These are phyloP conservation scores for Melanomma pulvis-pyrius DNA, from an alignment of 495 filamentous ascomycete species.

Conservation along the genomic window DNA sequence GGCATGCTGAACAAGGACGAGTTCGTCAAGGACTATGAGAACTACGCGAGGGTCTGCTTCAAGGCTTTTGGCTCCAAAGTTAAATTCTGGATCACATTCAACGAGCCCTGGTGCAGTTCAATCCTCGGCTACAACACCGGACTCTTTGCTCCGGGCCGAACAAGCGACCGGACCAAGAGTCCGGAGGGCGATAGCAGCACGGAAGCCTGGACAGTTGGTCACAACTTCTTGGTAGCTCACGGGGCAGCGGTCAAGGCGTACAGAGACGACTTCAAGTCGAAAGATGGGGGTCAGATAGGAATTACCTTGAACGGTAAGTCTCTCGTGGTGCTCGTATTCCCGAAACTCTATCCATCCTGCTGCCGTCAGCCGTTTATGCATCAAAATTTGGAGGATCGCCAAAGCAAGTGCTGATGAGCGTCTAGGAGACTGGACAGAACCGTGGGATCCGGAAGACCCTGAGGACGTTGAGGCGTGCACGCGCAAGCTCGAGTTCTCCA, in stretches of 20 bases:
- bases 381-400: constrained; percentile 1
- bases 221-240: constrained; percentile 63
- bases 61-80: constrained; percentile 58
- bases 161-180: constrained; percentile 59
- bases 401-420: constrained; percentile 16
- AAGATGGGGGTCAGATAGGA: constrained; percentile 61
- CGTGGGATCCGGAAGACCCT: constrained; percentile 60
- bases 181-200: constrained; percentile 58
- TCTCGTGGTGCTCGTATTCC: constrained; percentile 29
- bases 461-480: constrained; percentile 62
- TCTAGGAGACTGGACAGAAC: constrained; percentile 58
- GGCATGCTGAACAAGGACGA: constrained; percentile 62
- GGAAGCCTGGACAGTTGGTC: constrained; percentile 64
- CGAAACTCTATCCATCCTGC: constrained; percentile 21
- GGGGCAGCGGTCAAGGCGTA: constrained; percentile 66
- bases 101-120: constrained; percentile 65
- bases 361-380: constrained; percentile 18
- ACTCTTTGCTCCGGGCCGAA: constrained; percentile 62
- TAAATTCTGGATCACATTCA: constrained; percentile 69
- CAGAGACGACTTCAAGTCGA: constrained; percentile 67
- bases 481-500: constrained; percentile 67
- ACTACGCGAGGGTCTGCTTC: constrained; percentile 62
- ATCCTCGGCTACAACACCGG: constrained; percentile 64
- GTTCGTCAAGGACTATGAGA: constrained; percentile 62
- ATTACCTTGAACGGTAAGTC: constrained; percentile 61